phyloP scores from a whole-genome alignment of 2,329 filamentous ascomycete species.

The Fusarium nanum region DNA sequence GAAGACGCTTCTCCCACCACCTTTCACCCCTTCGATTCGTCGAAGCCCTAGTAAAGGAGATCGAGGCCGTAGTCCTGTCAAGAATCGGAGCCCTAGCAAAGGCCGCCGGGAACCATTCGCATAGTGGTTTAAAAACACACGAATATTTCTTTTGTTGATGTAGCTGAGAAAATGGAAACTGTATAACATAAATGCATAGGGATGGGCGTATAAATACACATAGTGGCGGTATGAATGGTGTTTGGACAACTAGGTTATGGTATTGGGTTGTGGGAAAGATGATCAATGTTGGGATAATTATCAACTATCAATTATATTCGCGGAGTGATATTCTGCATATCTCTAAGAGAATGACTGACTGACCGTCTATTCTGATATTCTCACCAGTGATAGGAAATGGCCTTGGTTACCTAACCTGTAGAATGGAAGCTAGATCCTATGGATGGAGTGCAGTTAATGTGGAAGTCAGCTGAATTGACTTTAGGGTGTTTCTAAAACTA shows the following conservation, averaged over 20 bases:
- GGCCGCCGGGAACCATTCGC: conserved; percentile 27
- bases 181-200: conserved; percentile 40
- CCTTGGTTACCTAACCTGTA: too few relatives aligned
- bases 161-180: conserved; percentile 22
- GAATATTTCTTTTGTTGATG: conserved; percentile 20
- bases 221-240: conserved; percentile 8
- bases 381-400: not conserved
- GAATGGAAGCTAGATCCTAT: too few relatives aligned
- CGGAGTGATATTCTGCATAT: conserved; percentile 5
- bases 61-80: conserved; percentile 61
- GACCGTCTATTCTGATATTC: not conserved
- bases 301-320: conserved; percentile 18
- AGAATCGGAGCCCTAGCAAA: conserved; percentile 57
- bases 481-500: not conserved
- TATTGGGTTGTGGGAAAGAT: conserved; percentile 16
- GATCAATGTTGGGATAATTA: conserved; percentile 19
- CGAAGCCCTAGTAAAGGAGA: conserved; percentile 64
- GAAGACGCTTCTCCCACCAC: conserved; percentile 56
- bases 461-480: not conserved
- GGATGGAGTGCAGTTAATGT: not conserved
- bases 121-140: not conserved
- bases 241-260: conserved; percentile 30
- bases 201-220: conserved; percentile 33
- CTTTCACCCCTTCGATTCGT: conserved; percentile 59
- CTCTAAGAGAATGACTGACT: not conserved